phyloP scores from a whole-genome alignment of 2,329 filamentous ascomycete genomes.

The Mycosphaerella arachidis region DNA sequence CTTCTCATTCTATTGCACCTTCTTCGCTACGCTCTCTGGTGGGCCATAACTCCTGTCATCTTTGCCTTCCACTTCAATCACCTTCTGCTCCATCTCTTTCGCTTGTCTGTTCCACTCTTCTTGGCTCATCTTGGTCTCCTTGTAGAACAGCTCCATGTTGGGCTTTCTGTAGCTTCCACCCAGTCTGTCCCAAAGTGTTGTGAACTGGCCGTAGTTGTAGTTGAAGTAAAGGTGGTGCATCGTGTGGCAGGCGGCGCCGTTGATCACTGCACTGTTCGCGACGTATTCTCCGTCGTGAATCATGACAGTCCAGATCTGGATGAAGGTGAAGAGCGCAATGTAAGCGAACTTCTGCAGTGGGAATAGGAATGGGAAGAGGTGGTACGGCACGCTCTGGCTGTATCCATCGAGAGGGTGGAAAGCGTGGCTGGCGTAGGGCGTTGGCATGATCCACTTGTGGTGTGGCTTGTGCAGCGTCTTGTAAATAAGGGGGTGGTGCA shows the following conservation, averaged over 20 bases:
- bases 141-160: slow-evolving; percentile 77
- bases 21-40: slow-evolving; percentile 27
- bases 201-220: slow-evolving; percentile 94
- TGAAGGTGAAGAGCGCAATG: slow-evolving; percentile 78
- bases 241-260: slow-evolving; percentile 90
- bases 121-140: slow-evolving; percentile 79
- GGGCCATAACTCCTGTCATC: slow-evolving; percentile 45
- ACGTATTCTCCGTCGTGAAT: slow-evolving; percentile 96
- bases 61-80: slow-evolving; percentile 65
- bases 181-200: slow-evolving; percentile 83
- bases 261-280: slow-evolving; percentile 83
- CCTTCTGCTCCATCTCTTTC: slow-evolving; percentile 69
- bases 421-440: slow-evolving; percentile 84
- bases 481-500: slow-evolving; percentile 78
- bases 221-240: slow-evolving; percentile 85
- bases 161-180: slow-evolving; percentile 83
- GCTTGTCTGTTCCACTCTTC: slow-evolving; percentile 74
- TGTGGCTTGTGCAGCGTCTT: slow-evolving; percentile 92
- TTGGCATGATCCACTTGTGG: slow-evolving; percentile 99
- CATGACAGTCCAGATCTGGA: slow-evolving; percentile 96
- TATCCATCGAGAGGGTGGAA: slow-evolving; percentile 95
- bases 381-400: slow-evolving; percentile 83
- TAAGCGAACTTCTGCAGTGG: slow-evolving; percentile 89
- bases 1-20: slow-evolving; percentile 31
- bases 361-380: slow-evolving; percentile 88